Base-by-base conservation (phyloP, 208 protist genomes). In the Leishmania guyanensis region DNA sequence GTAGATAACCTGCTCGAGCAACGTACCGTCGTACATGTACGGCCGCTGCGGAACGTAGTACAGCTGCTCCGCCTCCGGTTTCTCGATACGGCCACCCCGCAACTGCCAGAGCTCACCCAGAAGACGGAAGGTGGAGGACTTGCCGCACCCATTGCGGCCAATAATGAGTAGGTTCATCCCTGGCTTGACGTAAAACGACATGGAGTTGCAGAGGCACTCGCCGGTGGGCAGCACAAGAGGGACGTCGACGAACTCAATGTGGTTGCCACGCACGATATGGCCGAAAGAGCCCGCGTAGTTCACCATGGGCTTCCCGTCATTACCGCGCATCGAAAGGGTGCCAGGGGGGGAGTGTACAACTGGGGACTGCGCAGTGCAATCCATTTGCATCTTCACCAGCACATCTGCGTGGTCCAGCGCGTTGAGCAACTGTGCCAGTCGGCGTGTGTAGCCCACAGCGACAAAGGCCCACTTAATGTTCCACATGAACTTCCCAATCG, bases 1-100 rank as follows among this genome's bases (percentile, higher is more conserved):
- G 83, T 98, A 98, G 78, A 94, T 96, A 64, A 98, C 90, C 87
- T 98, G 95, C 85, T 97, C 94, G 4, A 93, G 87, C 64, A 98
- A 79, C 3, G 92, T 95, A 58, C 94, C 95, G 73, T 87, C 82
- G 68, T 85, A 90, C 83, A 96, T 95, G 84, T 97, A 97, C 16
- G 94, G 94, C 10, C 92, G 86, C 82, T 98, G 95, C 43, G 94
- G 94, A 26, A 98, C 86, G 81, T 97, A 98, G 83, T 93, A 97
- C 65, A 98, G 84, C 56, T 97, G 91, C 68, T 91, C 79, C 74
- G 83, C 80, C 78, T 84, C 80, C 26, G 95, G 95, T 79, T 94
- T 97, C 60, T 81, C 80, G 29, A 98, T 90, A 51, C 78, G 74
- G 50, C 94, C 95, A 46, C 81, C 82, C 3, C 86, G 84, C 76